Base-by-base conservation (phyloP, 2,329 filamentous ascomycete species). In the Leptographium lundbergii region DNA sequence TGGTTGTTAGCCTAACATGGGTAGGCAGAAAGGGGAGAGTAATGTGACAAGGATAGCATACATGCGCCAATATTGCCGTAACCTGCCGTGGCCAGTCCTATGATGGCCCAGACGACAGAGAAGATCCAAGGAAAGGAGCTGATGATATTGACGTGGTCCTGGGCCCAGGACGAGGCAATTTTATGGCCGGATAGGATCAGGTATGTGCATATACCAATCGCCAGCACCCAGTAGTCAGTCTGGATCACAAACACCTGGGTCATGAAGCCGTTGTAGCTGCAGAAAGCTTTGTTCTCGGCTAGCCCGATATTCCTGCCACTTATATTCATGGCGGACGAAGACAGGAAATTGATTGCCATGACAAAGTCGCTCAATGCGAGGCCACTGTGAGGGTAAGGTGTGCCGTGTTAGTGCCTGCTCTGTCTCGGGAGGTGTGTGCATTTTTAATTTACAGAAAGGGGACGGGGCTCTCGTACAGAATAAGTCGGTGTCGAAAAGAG, bases 221-320 rank as follows among this genome's bases (percentile, higher is more conserved):
- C 17, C 54, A 56, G 25, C 13, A 45, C 36, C 54, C 36, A 56
- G 25, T 56, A 56, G 54, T 56, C 54, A 13, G 54, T 56, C 54
- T 56, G 54, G 54, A 47, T 22, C 22, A 56, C 54, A 32, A 56
- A 56, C 6, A 32, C 14, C 24, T 56, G 54, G n/a, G 54, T 56
- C 54, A 56, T 47, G 24, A 54, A 56, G 36, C 54, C 39, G 22
- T 47, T 56, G 54, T 45, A 56, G 54, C 39, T 27, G 54, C 54
- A 56, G 24, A 56, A 56, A 6, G 4, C 11, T 19, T 10, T 11
- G 6, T 47, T 22, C 13, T 27, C 7, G 11, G 24, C n/a, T 9
- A 3, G 7, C 14, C 17, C 24, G 17, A 56, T 45, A 22, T 56
- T 13, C 9, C 27, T 56, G 22, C 54, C 54, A 13, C n/a, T 13